Evolutionary conservation across 179 eudicot genomes (phyloP), one percentile per base, ranked within the genome.

Genomic region (Silene vulgaris): DNA sequence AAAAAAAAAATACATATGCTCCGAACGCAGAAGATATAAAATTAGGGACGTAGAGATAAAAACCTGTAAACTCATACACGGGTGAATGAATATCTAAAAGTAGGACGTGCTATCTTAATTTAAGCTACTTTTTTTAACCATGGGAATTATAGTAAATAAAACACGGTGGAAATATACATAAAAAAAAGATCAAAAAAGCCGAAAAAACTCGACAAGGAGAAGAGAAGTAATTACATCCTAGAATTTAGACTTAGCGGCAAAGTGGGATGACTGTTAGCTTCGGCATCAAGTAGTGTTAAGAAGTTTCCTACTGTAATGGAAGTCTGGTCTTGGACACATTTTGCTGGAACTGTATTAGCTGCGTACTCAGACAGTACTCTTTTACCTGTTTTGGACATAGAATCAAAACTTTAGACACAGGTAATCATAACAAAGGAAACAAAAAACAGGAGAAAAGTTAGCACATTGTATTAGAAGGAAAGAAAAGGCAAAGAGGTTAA

Each of bases 301-400:
- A 72, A 26, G 67, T 75, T 76, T 70, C 61, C 76, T 76, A 77
- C 63, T 69, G 69, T 72, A 72, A 26, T 14, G 82, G 81, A 19
- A 65, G 79, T 62, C 82, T 80, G 56, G 77, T 75, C 75, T 74
- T 85, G 66, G 78, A 73, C 74, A 52, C 35, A 74, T 80, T 82
- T 84, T 85, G 84, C 81, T 79, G 84, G 59, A 82, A 80, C 75
- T 92, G 96, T 83, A 91, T 68, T 21, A 88, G 83, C 82, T 93
- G 88, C 43, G 89, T 87, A 85, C 89, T 81, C 40, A 93, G 84
- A 84, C 91, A 88, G 82, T 85, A 82, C 76, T 89, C 94, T 75
- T 84, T 83, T 62, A 79, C 87, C 91, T 88, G 77, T 70, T 74
- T 50, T 59, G 21, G 30, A 28, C 16, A 21, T 2, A 54, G 50